Percentiles rank a stretch among this genome's conserved stretches.
Evolutionary conservation across 768 basidiomycete species (phyloP).

Genomic region (Lanmaoa rubissima): DNA sequence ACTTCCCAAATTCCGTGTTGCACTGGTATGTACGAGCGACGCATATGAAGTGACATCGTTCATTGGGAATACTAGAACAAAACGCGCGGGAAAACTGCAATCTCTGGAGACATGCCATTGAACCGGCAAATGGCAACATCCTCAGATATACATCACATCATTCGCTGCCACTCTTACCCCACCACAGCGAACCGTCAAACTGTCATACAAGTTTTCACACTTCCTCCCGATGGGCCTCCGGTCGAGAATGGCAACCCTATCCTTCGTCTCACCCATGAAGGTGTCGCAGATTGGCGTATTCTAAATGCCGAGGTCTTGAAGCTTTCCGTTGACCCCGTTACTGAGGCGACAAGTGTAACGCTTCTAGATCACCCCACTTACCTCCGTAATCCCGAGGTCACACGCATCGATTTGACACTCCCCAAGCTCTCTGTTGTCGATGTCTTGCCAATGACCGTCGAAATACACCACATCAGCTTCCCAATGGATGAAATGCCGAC

Average conservation of each 20-base stretch:
- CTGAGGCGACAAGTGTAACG: background rate
- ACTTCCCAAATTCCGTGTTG: background rate
- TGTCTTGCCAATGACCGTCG: no score
- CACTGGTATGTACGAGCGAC: constrained; percentile 12
- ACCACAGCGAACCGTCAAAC: no score
- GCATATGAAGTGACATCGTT: background rate
- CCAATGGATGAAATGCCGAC: no score
- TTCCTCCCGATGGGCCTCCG: background rate
- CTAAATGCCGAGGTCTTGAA: background rate
- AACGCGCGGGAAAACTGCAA: background rate
- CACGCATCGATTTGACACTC: background rate
- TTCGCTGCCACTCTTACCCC: background rate
- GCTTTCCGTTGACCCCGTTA: background rate
- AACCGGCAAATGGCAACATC: background rate
- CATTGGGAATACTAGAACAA: background rate
- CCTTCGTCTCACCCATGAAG: constrained; percentile 1
- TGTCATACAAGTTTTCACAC: background rate
- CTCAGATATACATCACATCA: background rate
- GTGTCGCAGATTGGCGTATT: rapidly evolving
- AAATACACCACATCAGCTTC: no score
- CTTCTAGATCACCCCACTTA: background rate
- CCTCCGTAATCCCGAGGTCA: background rate
- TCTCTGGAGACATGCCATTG: no score
- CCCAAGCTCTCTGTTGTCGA: no score
- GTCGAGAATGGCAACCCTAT: background rate